Evolutionary conservation across 345 rosid species (phyloP).

Genomic region (Lagerstroemia speciosa): DNA sequence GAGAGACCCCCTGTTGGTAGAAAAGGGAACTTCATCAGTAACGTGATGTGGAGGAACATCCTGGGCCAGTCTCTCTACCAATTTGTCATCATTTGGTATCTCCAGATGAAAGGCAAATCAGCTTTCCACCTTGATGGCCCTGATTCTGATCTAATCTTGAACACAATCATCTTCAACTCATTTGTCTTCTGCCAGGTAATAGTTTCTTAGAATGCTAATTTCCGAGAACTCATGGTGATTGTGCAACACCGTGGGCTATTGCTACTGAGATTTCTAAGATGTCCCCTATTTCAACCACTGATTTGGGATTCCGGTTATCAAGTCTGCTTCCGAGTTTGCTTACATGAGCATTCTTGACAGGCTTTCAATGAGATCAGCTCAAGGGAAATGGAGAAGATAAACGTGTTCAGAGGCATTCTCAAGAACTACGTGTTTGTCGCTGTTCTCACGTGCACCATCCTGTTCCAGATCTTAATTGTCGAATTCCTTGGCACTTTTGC

Average conservation of each 20-base stretch:
- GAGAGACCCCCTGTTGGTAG: slow-evolving; percentile 60
- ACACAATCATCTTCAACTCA: slow-evolving; percentile 71
- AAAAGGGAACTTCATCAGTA: slow-evolving; percentile 74
- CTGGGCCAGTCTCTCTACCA: slow-evolving; percentile 85
- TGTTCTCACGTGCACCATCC: slow-evolving; percentile 44
- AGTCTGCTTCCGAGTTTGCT: not conserved
- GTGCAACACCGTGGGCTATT: not conserved
- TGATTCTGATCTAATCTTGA: slow-evolving; percentile 54
- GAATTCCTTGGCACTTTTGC: slow-evolving; percentile 64
- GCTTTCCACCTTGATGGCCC: slow-evolving; percentile 37
- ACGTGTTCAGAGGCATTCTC: slow-evolving; percentile 60
- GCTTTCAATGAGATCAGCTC: slow-evolving; percentile 77
- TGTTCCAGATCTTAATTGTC: slow-evolving; percentile 60
- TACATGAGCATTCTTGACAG: slow-evolving; percentile 11
- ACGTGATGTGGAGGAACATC: slow-evolving; percentile 96
- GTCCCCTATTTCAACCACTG: not conserved
- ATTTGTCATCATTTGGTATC: slow-evolving; percentile 54
- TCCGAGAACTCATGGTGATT: not conserved
- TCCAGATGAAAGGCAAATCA: slow-evolving; percentile 50
- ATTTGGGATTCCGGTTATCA: not conserved
- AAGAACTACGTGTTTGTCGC: slow-evolving; percentile 51
- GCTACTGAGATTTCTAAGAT: too few relatives aligned
- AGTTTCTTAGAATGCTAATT: not conserved
- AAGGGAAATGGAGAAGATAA: slow-evolving; percentile 67
- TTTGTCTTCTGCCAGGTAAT: slow-evolving; percentile 89